Evolutionary conservation across 345 rosid genomes (phyloP).

Genomic region (Eucalyptus curtisii): DNA sequence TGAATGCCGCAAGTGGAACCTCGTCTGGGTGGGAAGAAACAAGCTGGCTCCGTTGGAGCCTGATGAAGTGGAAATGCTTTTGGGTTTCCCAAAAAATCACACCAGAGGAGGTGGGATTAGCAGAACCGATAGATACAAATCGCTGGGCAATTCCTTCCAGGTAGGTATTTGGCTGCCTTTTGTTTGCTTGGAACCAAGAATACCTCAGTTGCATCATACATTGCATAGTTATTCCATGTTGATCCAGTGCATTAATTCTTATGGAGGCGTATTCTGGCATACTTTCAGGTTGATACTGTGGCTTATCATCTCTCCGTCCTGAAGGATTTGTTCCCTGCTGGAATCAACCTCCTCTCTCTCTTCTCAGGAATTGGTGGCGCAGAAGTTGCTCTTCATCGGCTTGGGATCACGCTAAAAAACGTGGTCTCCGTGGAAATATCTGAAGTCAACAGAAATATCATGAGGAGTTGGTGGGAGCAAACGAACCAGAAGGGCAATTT

Average conservation of each 20-base stretch:
- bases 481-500: conserved; percentile 74
- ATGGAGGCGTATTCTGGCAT: background rate
- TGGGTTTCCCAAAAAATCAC: conserved; percentile 88
- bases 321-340: conserved; percentile 48
- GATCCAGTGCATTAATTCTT: background rate
- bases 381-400: conserved; percentile 79
- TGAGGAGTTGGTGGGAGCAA: conserved; percentile 82
- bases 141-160: conserved; percentile 94
- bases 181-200: background rate
- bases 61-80: conserved; percentile 81
- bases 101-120: conserved; percentile 94
- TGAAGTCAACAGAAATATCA: conserved; percentile 41
- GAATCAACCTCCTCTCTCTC: conserved; percentile 66
- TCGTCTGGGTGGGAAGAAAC: conserved; percentile 90
- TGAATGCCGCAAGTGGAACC: conserved; percentile 77
- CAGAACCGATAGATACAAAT: conserved; percentile 71
- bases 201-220: background rate
- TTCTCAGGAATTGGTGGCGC: conserved; percentile 97
- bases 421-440: conserved; percentile 78
- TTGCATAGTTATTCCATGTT: background rate
- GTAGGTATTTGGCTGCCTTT: conserved; percentile 1
- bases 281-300: conserved; percentile 78
- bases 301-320: conserved; percentile 77
- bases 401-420: conserved; percentile 47
- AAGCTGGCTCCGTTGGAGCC: conserved; percentile 84